These are phyloP conservation scores for Lepidium didymum DNA, from an alignment of 345 rosid genomes.

Conservation along the genomic window DNA sequence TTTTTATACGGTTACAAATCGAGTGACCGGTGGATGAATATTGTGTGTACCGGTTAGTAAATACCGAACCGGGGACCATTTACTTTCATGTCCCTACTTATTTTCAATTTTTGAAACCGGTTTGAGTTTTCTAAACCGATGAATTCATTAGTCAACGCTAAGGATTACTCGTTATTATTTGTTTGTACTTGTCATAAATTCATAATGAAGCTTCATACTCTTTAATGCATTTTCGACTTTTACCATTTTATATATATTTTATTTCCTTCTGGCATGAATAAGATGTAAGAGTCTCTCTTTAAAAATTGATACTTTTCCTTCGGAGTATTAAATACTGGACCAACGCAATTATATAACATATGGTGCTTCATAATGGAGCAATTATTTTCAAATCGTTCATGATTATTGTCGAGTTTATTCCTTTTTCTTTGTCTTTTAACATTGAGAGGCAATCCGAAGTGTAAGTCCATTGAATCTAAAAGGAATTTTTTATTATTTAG, in stretches of 20 bases:
- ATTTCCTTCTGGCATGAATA: background rate
- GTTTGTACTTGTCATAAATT: background rate
- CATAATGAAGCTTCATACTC: background rate
- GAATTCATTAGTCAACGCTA: background rate
- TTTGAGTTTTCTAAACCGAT: slow-evolving; percentile 4
- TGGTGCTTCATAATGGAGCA: slow-evolving; percentile 15
- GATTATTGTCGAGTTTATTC: slow-evolving; percentile 11
- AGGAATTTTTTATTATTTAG: background rate
- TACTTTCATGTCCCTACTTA: too few relatives aligned
- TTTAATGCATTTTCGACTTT: slow-evolving; percentile 5
- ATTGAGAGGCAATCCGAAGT: background rate
- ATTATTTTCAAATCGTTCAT: slow-evolving; percentile 25
- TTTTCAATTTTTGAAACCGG: background rate
- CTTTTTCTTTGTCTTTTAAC: background rate
- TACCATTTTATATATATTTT: background rate
- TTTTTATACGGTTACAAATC: slow-evolving; percentile 19
- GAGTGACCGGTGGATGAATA: background rate
- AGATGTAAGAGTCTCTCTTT: background rate
- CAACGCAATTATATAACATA: slow-evolving; percentile 23
- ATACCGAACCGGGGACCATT: slow-evolving; percentile 27
- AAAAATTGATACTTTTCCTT: background rate
- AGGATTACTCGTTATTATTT: slow-evolving; percentile 5
- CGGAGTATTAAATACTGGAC: slow-evolving; percentile 17
- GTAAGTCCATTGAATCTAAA: background rate
- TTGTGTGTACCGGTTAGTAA: slow-evolving; percentile 13